Evolutionary conservation across 2,329 filamentous ascomycete genomes (phyloP), one percentile per base, ranked within the genome.

Genomic region (Bipolaris sorokiniana): DNA sequence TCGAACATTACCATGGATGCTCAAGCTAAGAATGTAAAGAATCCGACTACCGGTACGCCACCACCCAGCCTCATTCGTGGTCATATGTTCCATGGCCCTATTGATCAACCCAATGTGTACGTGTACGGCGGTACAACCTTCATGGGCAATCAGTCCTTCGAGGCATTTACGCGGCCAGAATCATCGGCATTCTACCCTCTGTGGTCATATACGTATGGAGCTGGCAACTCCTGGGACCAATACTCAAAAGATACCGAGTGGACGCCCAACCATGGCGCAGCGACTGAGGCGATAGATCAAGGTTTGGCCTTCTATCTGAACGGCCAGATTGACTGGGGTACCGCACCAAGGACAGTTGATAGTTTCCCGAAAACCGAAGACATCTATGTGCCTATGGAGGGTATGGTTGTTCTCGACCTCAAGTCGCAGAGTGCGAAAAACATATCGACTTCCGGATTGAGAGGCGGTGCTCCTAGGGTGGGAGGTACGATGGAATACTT

Each of bases 231-330:
- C 13, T 45, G 41, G 41, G 23, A n/a, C 6, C 41, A 31, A 26
- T 45, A 45, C 41, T 4, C 41, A n/a, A 45, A 3, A 31, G 41
- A 45, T 16, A 11, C 26, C 2, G 23, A 18, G n/a, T 11, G 13
- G 41, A 16, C 16, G 41, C 63, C 61, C 5, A 76, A 69, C 46
- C 72, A 74, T 54, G 77, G 77, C n/a, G 69, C 74, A 20, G 72
- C 62, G 48, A 67, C 77, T 16, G 77, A 79, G 55, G 75, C 76
- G 7, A 64, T 71, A 18, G 72, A 76, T 40, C 72, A 71, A 36
- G 70, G 73, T 7, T 56, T 78, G 3, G 76, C 64, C 2, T 79
- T 79, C 50, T 80, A 76, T 54, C 63, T 79, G 13, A 77, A 78
- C 56, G 77, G 77, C 1, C 68, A 74, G 40, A 69, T 78, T 36